Evolutionary conservation across 2,329 filamentous ascomycete species (phyloP).

Genomic region (Pyricularia sp.): DNA sequence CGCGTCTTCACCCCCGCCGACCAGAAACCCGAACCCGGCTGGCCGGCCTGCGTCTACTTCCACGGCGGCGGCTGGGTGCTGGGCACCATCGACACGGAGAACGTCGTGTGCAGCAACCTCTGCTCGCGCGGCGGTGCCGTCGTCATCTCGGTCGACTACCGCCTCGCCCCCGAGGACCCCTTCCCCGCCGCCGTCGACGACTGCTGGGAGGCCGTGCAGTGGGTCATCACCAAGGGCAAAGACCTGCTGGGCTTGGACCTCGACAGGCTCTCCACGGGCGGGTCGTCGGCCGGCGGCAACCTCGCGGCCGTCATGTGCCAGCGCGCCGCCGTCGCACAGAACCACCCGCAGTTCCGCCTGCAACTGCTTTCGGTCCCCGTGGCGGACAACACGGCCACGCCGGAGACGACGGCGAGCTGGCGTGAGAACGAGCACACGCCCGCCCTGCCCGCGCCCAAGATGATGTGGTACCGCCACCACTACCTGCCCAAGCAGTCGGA

Average conservation of each 20-base stretch:
- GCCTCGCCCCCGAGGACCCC: conserved; percentile 47
- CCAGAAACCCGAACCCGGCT: conserved; percentile 33
- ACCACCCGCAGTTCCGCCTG: conserved; percentile 19
- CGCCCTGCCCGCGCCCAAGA: conserved; percentile 44
- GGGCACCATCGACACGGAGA: conserved; percentile 48
- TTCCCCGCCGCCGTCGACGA: conserved; percentile 49
- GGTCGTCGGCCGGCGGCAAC: conserved; percentile 18
- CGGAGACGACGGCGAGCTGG: conserved; percentile 35
- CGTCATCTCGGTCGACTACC: conserved; percentile 45
- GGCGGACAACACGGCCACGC: conserved; percentile 44
- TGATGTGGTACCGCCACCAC: conserved; percentile 51
- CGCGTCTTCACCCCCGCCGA: conserved; percentile 38
- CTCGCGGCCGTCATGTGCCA: conserved; percentile 17
- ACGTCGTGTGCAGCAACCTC: conserved; percentile 44
- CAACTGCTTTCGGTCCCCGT: conserved; percentile 50
- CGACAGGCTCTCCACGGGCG: conserved; percentile 14
- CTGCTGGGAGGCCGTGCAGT: conserved; percentile 44
- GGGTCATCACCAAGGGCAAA: conserved; percentile 23
- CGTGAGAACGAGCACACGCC: conserved; percentile 38
- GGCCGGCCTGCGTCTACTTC: conserved; percentile 47
- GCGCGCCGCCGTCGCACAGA: conserved; percentile 6
- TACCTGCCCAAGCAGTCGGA: conserved; percentile 40
- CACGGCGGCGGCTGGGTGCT: conserved; percentile 52
- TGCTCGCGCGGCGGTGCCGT: conserved; percentile 36
- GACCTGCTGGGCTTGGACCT: conserved; percentile 25